phyloP scores from a whole-genome alignment of 495 filamentous ascomycete species.

The Aspergillus hancockii region DNA sequence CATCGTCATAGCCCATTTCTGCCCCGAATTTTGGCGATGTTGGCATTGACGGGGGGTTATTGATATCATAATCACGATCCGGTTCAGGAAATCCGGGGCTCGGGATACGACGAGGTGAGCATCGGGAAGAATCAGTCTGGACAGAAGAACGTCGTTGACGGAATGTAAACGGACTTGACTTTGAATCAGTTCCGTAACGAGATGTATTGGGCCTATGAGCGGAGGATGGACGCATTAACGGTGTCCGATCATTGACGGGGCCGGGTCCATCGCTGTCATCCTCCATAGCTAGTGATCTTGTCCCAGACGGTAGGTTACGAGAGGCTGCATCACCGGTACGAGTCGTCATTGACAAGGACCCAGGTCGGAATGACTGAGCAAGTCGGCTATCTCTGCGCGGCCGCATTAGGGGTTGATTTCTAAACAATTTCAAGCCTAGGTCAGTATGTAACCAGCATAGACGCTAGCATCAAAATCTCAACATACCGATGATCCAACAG shows the following conservation, averaged over 20 bases:
- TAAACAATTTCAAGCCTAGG: slow-evolving; percentile 25
- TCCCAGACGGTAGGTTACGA: slow-evolving; percentile 31
- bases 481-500: slow-evolving; percentile 77
- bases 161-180: slow-evolving; percentile 29
- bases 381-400: slow-evolving; percentile 63
- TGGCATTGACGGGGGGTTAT: slow-evolving; percentile 95
- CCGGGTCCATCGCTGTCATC: slow-evolving; percentile 56
- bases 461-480: background rate
- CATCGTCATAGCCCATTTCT: slow-evolving; percentile 74
- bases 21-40: slow-evolving; percentile 64
- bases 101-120: slow-evolving; percentile 33
- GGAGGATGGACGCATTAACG: slow-evolving; percentile 36
- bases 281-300: slow-evolving; percentile 27
- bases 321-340: slow-evolving; percentile 26
- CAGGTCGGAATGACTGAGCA: slow-evolving; percentile 49
- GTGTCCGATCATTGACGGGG: slow-evolving; percentile 40
- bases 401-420: slow-evolving; percentile 70
- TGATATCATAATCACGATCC: slow-evolving; percentile 72
- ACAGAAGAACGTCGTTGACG: slow-evolving; percentile 32
- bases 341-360: slow-evolving; percentile 33
- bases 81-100: slow-evolving; percentile 31
- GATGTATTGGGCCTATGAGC: slow-evolving; percentile 24
- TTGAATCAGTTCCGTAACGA: slow-evolving; percentile 44
- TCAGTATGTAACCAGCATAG: background rate
- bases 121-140: slow-evolving; percentile 34